Evolutionary conservation across 2,329 filamentous ascomycete genomes (phyloP).

Genomic region (Alternaria sp.): DNA sequence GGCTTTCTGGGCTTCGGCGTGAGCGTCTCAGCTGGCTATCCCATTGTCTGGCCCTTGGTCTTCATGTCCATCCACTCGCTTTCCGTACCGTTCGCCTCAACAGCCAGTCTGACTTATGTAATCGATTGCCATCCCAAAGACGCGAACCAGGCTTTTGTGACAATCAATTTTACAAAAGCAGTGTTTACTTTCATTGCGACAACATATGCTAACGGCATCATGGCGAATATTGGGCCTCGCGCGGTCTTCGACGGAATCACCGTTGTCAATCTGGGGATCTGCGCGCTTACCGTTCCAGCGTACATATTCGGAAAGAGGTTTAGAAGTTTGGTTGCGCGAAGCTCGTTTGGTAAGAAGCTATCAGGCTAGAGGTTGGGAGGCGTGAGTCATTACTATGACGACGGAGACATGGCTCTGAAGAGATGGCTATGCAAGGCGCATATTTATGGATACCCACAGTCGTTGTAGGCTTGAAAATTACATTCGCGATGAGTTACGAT

Average conservation of each 20-base stretch:
- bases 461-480: neutral
- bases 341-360: constrained; percentile 30
- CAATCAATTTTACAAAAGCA: constrained; percentile 54
- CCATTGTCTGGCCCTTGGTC: constrained; percentile 40
- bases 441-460: neutral
- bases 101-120: constrained; percentile 53
- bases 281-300: constrained; percentile 76
- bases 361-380: constrained; percentile 12
- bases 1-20: constrained; percentile 56
- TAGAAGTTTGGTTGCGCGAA: constrained; percentile 39
- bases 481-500: neutral
- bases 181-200: constrained; percentile 68
- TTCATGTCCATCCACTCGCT: constrained; percentile 52
- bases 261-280: constrained; percentile 78
- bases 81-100: constrained; percentile 51
- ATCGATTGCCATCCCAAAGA: constrained; percentile 54
- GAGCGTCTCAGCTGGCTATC: constrained; percentile 41
- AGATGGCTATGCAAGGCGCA: neutral
- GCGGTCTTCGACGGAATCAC: constrained; percentile 74
- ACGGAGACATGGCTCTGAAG: neutral
- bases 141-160: constrained; percentile 55
- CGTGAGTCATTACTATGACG: neutral
- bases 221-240: constrained; percentile 61
- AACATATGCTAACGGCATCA: constrained; percentile 83
- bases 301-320: constrained; percentile 53